These are phyloP conservation scores for Podosphaera aphanis DNA, from an alignment of 2,329 filamentous ascomycete genomes.

Conservation along the genomic window DNA sequence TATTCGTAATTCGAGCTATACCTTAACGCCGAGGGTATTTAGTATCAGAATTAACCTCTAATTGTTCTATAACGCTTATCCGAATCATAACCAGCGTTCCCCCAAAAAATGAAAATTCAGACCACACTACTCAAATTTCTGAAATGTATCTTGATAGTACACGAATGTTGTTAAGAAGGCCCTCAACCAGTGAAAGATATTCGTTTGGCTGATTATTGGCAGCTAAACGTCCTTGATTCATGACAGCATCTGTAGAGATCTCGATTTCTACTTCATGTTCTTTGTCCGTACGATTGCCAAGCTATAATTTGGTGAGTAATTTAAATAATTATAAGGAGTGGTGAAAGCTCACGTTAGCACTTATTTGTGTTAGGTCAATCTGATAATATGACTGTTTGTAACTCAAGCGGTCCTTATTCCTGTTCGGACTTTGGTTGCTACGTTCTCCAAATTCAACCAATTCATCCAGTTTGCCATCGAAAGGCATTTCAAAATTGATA, in stretches of 20 bases:
- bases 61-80: not conserved
- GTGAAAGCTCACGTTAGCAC: slow-evolving; percentile 17
- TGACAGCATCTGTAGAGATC: slow-evolving; percentile 35
- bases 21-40: not conserved
- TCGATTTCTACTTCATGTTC: slow-evolving; percentile 70
- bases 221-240: slow-evolving; percentile 39
- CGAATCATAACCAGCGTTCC: not conserved
- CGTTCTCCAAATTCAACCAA: slow-evolving; percentile 19
- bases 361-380: slow-evolving; percentile 83
- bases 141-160: slow-evolving; percentile 8
- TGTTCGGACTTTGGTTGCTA: slow-evolving; percentile 24
- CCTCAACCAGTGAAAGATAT: slow-evolving; percentile 45
- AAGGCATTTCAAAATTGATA: slow-evolving; percentile 83
- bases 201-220: slow-evolving; percentile 28
- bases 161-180: slow-evolving; percentile 43
- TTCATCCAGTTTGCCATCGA: slow-evolving; percentile 40
- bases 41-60: not conserved
- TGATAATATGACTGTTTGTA: slow-evolving; percentile 77
- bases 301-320: slow-evolving; percentile 5
- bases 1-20: not conserved
- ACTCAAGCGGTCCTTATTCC: slow-evolving; percentile 74
- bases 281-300: slow-evolving; percentile 23
- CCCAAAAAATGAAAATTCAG: too few species aligned
- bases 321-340: not conserved
- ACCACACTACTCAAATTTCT: not conserved